Evolutionary conservation across 164 flowering plant species (phyloP).

Genomic region (Akebia trifoliata): DNA sequence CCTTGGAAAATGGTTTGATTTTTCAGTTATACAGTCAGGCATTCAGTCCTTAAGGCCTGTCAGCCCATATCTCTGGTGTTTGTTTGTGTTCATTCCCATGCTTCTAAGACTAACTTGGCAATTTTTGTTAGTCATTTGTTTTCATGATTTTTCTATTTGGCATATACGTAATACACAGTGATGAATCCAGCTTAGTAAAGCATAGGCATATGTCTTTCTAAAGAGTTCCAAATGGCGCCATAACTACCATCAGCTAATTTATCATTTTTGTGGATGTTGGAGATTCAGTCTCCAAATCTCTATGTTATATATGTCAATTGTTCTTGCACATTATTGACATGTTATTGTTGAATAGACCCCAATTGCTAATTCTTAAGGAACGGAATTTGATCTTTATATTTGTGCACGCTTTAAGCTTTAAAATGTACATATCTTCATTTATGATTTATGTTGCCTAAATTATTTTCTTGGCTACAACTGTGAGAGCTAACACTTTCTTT

Average conservation of each 20-base stretch:
- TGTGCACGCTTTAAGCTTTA: background rate
- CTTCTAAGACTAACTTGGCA: background rate
- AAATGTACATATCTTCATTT: background rate
- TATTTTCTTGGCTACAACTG: background rate
- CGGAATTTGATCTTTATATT: background rate
- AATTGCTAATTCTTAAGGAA: background rate
- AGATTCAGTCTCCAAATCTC: background rate
- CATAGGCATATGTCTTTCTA: background rate
- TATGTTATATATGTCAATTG: background rate
- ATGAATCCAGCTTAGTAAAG: background rate
- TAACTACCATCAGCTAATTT: no score
- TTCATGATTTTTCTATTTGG: background rate
- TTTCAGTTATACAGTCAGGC: no score
- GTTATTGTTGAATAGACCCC: background rate
- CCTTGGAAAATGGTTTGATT: no score
- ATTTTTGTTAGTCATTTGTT: background rate
- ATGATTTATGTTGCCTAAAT: background rate
- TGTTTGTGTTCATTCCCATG: background rate
- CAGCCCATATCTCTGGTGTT: background rate
- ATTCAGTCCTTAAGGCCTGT: background rate
- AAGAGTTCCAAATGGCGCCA: background rate
- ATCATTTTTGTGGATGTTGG: background rate
- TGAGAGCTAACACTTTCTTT: constrained; percentile 5
- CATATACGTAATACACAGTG: background rate
- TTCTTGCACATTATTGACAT: background rate